phyloP scores from a whole-genome alignment of 148 eudicot species.

The Silene latifolia region DNA sequence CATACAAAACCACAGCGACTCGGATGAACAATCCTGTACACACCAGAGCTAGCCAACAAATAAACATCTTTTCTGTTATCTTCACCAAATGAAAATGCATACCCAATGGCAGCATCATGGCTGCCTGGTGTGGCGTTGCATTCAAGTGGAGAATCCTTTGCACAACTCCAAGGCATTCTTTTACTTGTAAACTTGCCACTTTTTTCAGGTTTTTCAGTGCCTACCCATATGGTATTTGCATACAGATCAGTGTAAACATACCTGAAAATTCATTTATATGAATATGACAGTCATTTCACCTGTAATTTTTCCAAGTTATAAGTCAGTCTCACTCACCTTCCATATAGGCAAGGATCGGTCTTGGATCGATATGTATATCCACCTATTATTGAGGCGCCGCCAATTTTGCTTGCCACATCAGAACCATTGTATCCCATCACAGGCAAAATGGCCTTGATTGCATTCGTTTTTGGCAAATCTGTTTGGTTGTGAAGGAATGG shows the following conservation, averaged over 20 bases:
- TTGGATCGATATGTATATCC: conserved; percentile 14
- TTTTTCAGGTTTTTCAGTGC: conserved; percentile 4
- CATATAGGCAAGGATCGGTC: conserved; percentile 11
- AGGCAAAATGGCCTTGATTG: conserved; percentile 8
- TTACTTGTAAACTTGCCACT: conserved; percentile 8
- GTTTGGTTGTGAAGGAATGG: conserved; percentile 8
- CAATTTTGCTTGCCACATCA: background rate
- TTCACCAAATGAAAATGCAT: conserved; percentile 19
- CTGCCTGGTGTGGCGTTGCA: conserved; percentile 12
- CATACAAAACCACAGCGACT: conserved; percentile 7
- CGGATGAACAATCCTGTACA: conserved; percentile 10
- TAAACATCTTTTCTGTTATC: conserved; percentile 13
- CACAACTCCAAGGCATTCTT: conserved; percentile 13
- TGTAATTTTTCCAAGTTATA: background rate
- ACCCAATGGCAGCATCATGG: conserved; percentile 10
- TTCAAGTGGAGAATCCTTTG: conserved; percentile 12
- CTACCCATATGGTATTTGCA: conserved; percentile 13
- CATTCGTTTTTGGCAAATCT: background rate
- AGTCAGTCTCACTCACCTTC: conserved; percentile 9
- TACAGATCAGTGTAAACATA: conserved; percentile 17
- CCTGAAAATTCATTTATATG: background rate
- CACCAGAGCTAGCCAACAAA: conserved; percentile 15
- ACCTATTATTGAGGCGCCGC: conserved; percentile 14
- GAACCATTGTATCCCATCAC: conserved; percentile 18
- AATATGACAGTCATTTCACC: background rate